Evolutionary conservation across 2,329 filamentous ascomycete species (phyloP).

Genomic region (Chaetomium globosum): DNA sequence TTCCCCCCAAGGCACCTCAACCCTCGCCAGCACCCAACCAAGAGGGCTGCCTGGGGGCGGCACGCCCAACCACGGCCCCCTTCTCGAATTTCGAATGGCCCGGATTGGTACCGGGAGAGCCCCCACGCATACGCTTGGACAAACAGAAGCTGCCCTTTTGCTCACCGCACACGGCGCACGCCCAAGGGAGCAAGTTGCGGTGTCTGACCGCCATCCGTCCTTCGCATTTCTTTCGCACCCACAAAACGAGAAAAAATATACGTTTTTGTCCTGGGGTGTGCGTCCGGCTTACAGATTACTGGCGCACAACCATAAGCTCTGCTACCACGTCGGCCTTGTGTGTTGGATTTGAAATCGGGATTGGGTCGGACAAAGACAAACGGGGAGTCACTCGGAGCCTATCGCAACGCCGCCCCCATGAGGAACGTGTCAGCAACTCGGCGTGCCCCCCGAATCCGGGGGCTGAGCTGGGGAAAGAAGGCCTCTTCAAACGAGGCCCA

Average conservation of each 20-base stretch:
- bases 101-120: constrained; percentile 27
- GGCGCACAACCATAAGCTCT: constrained; percentile 6
- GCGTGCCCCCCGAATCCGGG: constrained; percentile 14
- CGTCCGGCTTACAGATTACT: constrained; percentile 15
- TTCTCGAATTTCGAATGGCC: constrained; percentile 24
- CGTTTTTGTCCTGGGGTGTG: constrained; percentile 4
- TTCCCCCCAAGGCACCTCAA: background rate
- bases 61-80: constrained; percentile 27
- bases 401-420: constrained; percentile 13
- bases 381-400: constrained; percentile 7
- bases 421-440: constrained; percentile 5
- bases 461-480: constrained; percentile 21
- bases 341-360: constrained; percentile 18
- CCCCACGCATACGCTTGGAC: constrained; percentile 30
- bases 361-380: constrained; percentile 17
- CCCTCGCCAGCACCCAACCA: constrained; percentile 2
- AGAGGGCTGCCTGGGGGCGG: constrained; percentile 15
- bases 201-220: constrained; percentile 29
- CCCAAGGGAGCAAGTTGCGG: constrained; percentile 26
- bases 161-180: constrained; percentile 22
- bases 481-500: constrained; percentile 15
- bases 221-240: constrained; percentile 20
- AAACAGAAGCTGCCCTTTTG: constrained; percentile 10
- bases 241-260: background rate
- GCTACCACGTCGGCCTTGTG: background rate